phyloP scores from a whole-genome alignment of 192 early-diverging fungal species.

The Chytriomyces sp. region DNA sequence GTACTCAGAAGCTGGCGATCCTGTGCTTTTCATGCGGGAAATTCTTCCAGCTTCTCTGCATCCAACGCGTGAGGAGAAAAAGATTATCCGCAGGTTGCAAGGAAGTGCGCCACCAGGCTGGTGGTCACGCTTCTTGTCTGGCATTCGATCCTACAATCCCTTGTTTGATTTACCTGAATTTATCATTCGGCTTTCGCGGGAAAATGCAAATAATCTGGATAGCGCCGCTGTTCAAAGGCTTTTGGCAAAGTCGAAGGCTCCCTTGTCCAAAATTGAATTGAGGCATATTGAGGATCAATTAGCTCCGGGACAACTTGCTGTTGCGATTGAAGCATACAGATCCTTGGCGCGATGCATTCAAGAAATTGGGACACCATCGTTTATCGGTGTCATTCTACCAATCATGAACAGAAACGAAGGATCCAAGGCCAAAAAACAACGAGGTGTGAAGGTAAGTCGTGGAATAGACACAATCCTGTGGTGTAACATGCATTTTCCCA shows the following conservation, averaged over 20 bases:
- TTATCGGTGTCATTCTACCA: slow-evolving; percentile 9
- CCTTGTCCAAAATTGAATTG: neutral
- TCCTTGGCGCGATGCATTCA: neutral
- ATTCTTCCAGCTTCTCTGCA: slow-evolving; percentile 6
- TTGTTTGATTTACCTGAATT: slow-evolving; percentile 4
- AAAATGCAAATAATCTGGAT: neutral
- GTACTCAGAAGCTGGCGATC: neutral
- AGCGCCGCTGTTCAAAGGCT: neutral
- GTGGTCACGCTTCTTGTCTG: slow-evolving; percentile 1
- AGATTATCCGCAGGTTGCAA: neutral
- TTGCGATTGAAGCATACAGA: neutral
- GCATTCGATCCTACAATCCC: neutral
- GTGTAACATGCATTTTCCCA: neutral
- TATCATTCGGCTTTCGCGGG: neutral
- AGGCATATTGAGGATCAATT: neutral
- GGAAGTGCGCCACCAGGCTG: slow-evolving; percentile 9
- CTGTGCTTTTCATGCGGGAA: slow-evolving; percentile 1
- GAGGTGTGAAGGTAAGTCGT: neutral
- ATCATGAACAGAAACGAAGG: neutral
- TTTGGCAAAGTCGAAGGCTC: slow-evolving; percentile 17
- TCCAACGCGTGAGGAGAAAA: neutral
- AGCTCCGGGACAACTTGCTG: neutral
- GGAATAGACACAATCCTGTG: neutral
- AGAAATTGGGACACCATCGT: neutral
- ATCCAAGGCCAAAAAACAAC: neutral